phyloP scores from a whole-genome alignment of 768 basidiomycete species.

The Lentinula boryana region DNA sequence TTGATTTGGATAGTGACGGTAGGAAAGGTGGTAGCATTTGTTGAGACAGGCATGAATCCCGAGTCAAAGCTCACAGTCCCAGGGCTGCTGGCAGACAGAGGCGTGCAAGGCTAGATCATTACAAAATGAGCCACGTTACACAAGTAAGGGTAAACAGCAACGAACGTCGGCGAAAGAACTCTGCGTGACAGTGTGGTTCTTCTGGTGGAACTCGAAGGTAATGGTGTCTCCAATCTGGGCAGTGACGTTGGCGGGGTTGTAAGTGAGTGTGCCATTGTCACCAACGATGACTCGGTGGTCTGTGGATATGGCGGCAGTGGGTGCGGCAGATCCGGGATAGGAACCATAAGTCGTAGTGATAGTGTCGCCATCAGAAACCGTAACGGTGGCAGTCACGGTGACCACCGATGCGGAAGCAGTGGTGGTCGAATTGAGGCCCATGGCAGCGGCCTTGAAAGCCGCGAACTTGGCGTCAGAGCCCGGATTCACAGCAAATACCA shows the following conservation, averaged over 20 bases:
- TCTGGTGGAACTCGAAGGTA: conserved; percentile 39
- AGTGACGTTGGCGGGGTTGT: conserved; percentile 38
- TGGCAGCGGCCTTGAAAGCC: conserved; percentile 51
- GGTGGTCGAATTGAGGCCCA: conserved; percentile 20
- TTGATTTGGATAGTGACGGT: conserved; percentile 48
- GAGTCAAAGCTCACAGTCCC: conserved; percentile 40
- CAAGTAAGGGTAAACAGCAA: conserved; percentile 5
- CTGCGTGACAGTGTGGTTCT: conserved; percentile 45
- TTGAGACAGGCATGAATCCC: conserved; percentile 46
- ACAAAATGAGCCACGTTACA: neutral
- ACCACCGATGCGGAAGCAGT: conserved; percentile 20
- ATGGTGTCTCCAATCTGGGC: conserved; percentile 43
- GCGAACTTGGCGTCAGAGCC: conserved; percentile 36
- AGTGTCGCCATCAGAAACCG: conserved; percentile 18
- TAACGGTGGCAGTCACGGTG: conserved; percentile 30
- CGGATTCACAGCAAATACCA: conserved; percentile 66
- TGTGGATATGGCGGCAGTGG: conserved; percentile 17
- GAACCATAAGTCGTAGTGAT: conserved; percentile 23
- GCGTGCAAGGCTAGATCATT: conserved; percentile 28
- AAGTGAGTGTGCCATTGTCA: conserved; percentile 26
- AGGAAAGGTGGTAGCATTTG: conserved; percentile 38
- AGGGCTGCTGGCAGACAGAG: conserved; percentile 36
- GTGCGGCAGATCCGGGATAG: conserved; percentile 15
- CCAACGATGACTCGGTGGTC: conserved; percentile 39
- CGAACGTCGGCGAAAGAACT: conserved; percentile 26